Percentiles rank a stretch among this genome's conserved stretches.
phyloP scores from a whole-genome alignment of 176 grass and related monocot species.

The Oryza coarctata region DNA sequence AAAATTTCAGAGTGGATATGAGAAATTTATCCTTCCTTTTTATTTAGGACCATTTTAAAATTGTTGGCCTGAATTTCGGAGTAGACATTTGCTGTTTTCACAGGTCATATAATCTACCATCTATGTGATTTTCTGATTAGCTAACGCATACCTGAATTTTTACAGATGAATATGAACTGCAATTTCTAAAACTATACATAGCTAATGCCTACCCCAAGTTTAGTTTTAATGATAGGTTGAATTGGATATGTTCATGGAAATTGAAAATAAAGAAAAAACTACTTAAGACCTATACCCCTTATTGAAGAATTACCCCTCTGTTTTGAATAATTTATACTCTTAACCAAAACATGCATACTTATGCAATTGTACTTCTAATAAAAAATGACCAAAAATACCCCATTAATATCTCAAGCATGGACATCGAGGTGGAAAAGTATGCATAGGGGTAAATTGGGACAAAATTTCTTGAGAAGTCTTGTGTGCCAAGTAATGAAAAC shows the following conservation, averaged over 20 bases:
- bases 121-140: conserved; percentile 6
- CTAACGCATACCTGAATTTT: not conserved
- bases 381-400: not conserved
- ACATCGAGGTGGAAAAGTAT: not conserved
- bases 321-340: not conserved
- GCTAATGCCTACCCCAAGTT: not conserved
- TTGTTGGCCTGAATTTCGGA: not conserved
- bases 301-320: not conserved
- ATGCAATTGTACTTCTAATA: not conserved
- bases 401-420: not conserved
- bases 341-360: not conserved
- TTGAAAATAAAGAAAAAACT: not conserved
- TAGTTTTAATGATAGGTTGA: not conserved
- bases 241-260: not conserved
- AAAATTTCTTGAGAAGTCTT: not conserved
- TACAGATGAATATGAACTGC: not conserved
- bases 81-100: not conserved
- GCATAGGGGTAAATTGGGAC: not conserved
- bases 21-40: not conserved
- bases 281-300: not conserved
- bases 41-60: not conserved
- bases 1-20: not conserved
- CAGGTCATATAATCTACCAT: not conserved
- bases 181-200: not conserved
- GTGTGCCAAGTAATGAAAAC: not conserved